Conservation (phyloP, 371 early-diverging fungal species). For the Conidiobolus incongruus region DNA sequence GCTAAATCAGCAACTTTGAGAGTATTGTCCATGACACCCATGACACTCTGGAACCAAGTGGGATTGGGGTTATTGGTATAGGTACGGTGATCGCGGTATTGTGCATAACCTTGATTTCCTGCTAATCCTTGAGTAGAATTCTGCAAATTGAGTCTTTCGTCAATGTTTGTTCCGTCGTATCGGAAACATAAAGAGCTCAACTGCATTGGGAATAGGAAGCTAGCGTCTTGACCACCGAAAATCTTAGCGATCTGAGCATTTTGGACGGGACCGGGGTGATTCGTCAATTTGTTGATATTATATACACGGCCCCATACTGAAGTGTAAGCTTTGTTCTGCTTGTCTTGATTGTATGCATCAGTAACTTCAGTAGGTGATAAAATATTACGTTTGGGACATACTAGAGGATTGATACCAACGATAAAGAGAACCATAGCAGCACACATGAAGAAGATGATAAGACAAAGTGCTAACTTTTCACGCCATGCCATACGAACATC, state of each 20-base stretch:
- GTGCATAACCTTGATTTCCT: conserved; percentile 16
- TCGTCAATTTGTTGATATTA: too few relatives aligned
- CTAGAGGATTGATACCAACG: conserved; percentile 55
- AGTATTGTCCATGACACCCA: conserved; percentile 29
- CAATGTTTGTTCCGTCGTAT: conserved; percentile 14
- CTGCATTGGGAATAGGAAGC: conserved; percentile 45
- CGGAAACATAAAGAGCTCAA: conserved; percentile 26
- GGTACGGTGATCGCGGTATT: conserved; percentile 28
- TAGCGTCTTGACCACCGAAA: conserved; percentile 33
- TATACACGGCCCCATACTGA: too few relatives aligned
- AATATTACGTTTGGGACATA: conserved; percentile 60
- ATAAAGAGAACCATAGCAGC: conserved; percentile 72
- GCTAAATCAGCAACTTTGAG: conserved; percentile 36
- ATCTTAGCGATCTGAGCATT: conserved; percentile 15
- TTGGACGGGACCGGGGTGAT: too few relatives aligned
- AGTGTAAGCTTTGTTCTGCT: too few relatives aligned
- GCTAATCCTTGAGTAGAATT: conserved; percentile 8
- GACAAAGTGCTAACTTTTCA: conserved; percentile 82
- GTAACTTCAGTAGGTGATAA: conserved; percentile 23
- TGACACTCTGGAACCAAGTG: conserved; percentile 39
- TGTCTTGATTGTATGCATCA: conserved; percentile 13
- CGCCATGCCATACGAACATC: conserved; percentile 92
- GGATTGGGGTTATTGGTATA: conserved; percentile 8
- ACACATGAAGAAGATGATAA: conserved; percentile 62
- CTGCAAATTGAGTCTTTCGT: conserved; percentile 16